Evolutionary conservation across 129 eudicot species (phyloP).

Genomic region (Helianthus annuus): DNA sequence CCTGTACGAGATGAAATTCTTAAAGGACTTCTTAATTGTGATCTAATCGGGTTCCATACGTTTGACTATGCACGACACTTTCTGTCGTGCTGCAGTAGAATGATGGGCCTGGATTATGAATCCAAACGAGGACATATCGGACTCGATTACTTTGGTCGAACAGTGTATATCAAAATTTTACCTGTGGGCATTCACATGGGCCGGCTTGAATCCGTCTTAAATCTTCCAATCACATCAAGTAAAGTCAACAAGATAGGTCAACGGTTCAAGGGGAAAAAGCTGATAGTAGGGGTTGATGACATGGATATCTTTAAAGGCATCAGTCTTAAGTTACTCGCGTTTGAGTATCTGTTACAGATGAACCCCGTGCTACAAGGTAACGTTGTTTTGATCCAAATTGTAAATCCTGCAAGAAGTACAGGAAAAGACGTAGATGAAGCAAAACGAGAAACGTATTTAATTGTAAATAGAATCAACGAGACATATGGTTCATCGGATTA

Average conservation of each 20-base stretch:
- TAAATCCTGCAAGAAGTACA: slow-evolving; percentile 87
- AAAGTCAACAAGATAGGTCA: slow-evolving; percentile 66
- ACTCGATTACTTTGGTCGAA: slow-evolving; percentile 84
- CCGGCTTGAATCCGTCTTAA: slow-evolving; percentile 54
- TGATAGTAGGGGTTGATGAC: slow-evolving; percentile 83
- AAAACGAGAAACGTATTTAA: slow-evolving; percentile 63
- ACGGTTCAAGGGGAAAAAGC: slow-evolving; percentile 59
- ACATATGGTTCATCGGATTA: slow-evolving; percentile 56
- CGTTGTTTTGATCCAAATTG: slow-evolving; percentile 68
- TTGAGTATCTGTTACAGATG: slow-evolving; percentile 60
- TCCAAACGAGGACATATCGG: slow-evolving; percentile 84
- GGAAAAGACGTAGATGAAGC: slow-evolving; percentile 92
- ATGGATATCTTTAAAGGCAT: slow-evolving; percentile 93
- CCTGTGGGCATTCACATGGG: slow-evolving; percentile 91
- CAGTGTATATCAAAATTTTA: slow-evolving; percentile 76
- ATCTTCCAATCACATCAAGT: slow-evolving; percentile 58
- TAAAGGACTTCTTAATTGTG: slow-evolving; percentile 78
- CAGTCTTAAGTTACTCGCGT: slow-evolving; percentile 74
- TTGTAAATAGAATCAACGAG: slow-evolving; percentile 67
- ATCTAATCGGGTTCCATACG: slow-evolving; percentile 83
- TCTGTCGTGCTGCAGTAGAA: slow-evolving; percentile 82
- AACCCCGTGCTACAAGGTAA: slow-evolving; percentile 45
- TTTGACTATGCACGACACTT: slow-evolving; percentile 92
- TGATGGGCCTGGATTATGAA: slow-evolving; percentile 82
- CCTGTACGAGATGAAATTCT: slow-evolving; percentile 80